A percentile compares a stretch with the other conserved stretches of the same genome.
These are phyloP conservation scores for Hibiscus mutabilis DNA, from an alignment of 345 rosid genomes.

Conservation along the genomic window DNA sequence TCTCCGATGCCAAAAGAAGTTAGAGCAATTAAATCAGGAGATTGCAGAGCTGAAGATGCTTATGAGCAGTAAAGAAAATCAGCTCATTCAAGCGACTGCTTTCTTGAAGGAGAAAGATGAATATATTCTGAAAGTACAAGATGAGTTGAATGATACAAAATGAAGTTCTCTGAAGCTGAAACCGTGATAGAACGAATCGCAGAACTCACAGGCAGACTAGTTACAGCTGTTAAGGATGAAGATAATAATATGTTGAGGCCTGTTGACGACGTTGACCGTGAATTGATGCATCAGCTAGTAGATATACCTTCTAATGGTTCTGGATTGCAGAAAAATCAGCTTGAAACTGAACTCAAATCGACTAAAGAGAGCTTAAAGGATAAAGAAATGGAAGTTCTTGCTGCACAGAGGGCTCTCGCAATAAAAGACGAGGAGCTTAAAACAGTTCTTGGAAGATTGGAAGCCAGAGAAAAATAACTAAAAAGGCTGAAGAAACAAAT, in stretches of 20 bases:
- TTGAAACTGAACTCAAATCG: conserved; percentile 51
- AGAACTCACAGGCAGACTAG: conserved; percentile 53
- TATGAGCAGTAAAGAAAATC: conserved; percentile 46
- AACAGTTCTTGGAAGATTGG: conserved; percentile 35
- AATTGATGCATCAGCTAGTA: conserved; percentile 24
- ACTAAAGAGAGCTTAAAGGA: conserved; percentile 47
- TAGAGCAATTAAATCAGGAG: conserved; percentile 57
- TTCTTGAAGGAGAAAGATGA: conserved; percentile 69
- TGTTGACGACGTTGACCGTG: conserved; percentile 14
- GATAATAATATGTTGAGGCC: conserved; percentile 20
- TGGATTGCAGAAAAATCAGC: conserved; percentile 44
- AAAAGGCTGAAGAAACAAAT: conserved; percentile 52
- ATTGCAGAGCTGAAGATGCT: conserved; percentile 52
- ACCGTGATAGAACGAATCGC: conserved; percentile 54
- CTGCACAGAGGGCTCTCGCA: conserved; percentile 47
- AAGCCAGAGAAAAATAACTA: conserved; percentile 48
- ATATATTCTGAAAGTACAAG: conserved; percentile 41
- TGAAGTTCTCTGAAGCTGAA: conserved; percentile 60
- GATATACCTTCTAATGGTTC: conserved; percentile 32
- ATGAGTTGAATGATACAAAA: conserved; percentile 45
- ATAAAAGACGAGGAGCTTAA: conserved; percentile 61
- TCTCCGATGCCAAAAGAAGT: conserved; percentile 39
- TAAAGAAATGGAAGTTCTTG: conserved; percentile 66
- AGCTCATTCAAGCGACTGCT: conserved; percentile 47
- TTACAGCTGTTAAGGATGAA: conserved; percentile 34